Base-by-base conservation (phyloP, 2,329 filamentous ascomycete genomes). In the Ceratocystis variospora region DNA sequence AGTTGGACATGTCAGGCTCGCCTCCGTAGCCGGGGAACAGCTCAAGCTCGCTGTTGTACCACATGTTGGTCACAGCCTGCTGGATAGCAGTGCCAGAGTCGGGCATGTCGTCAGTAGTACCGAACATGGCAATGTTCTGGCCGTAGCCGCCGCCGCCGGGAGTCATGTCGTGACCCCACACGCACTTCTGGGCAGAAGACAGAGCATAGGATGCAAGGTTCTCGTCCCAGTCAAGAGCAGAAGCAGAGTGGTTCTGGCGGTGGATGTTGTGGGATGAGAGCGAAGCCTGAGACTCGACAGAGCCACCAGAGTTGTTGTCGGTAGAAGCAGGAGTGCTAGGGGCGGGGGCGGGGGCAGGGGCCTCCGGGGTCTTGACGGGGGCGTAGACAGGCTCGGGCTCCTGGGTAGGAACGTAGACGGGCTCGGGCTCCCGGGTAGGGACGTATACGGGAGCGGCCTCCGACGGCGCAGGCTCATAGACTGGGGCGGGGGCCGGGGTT, bases 51-150 rank as follows among this genome's bases (percentile, higher is more conserved):
- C 83, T 83, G 75, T 94, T 90, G 83, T 96, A 96, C 90, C 94
- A 96, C 77, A 87, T 80, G 74, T 93, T 83, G 72, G 86, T 89
- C 73, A 93, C 86, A 70, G 87, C 85, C 69, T 82, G 79, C 65
- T 84, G 83, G 69, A 89, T 79, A 61, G 85, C 81, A 68, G 75
- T 70, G n/a, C 66, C 68, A 28, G 72, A 71, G 62, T 67, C 69
- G 57, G 71, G 70, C 28, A 78, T 74, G 61, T 78, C 71, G 46
- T 71, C 75, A 33, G 75, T 75, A 62, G 75, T 75, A 61, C 77
- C 81, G 73, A 75, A 80, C 70, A 87, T 86, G 73, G 89, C 93
- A 68, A 97, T 87, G 82, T 97, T 99, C 79, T 99, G 94, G 69
- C 94, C 94, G 73, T 94, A 95, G 57, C 81, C 80, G 66, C 84